These are phyloP conservation scores for Macrotyloma uniflorum DNA, from an alignment of 306 rosid species.

Conservation along the genomic window DNA sequence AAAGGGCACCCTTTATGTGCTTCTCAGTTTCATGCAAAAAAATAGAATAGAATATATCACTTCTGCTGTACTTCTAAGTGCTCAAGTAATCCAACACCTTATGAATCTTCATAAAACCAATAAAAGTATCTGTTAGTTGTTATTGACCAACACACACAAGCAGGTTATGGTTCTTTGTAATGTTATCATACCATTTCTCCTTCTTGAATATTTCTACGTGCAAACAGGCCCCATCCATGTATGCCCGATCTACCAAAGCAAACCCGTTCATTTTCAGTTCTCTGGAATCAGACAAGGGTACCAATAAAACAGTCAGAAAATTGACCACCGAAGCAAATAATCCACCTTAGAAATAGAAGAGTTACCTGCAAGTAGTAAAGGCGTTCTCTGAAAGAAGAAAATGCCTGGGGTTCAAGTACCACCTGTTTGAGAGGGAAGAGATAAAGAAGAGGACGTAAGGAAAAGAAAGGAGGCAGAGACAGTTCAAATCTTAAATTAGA, in stretches of 20 bases:
- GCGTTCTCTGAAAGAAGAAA: slow-evolving; percentile 95
- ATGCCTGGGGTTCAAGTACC: slow-evolving; percentile 63
- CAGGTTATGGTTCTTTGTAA: not conserved
- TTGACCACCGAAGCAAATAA: slow-evolving; percentile 23
- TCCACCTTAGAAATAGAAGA: slow-evolving; percentile 34
- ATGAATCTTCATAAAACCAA: slow-evolving; percentile 11
- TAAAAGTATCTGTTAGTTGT: not conserved
- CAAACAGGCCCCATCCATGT: slow-evolving; percentile 99
- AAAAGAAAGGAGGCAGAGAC: not conserved
- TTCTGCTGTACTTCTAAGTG: slow-evolving; percentile 8
- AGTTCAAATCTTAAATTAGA: slow-evolving; percentile 28
- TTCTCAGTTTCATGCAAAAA: not conserved
- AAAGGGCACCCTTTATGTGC: not conserved
- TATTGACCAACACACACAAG: slow-evolving; percentile 22
- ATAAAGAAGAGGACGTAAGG: not conserved
- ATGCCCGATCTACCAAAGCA: slow-evolving; percentile 99
- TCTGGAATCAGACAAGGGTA: slow-evolving; percentile 54
- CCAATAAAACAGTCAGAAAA: slow-evolving; percentile 46
- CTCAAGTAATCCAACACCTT: slow-evolving; percentile 8
- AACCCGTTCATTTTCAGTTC: slow-evolving; percentile 88
- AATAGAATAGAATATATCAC: not conserved
- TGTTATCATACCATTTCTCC: slow-evolving; percentile 84
- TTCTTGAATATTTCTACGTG: slow-evolving; percentile 92
- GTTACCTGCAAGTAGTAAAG: slow-evolving; percentile 84
- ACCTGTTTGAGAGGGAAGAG: slow-evolving; percentile 49